Base-by-base conservation (phyloP, 768 basidiomycete genomes). In the Mycena capillaripes region DNA sequence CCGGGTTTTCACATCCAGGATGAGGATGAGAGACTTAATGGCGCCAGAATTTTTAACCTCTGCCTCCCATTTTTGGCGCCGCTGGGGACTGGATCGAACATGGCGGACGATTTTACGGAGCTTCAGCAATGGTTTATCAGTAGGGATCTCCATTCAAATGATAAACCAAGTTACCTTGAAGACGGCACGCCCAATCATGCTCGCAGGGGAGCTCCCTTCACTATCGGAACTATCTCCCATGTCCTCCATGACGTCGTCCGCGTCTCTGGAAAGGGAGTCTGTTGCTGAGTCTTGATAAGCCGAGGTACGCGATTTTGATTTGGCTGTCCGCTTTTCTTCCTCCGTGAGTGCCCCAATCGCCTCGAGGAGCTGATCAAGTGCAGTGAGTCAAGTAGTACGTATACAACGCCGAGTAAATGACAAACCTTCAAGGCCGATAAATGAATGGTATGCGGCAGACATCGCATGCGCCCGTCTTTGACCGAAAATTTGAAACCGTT, bases 381-480 rank as follows among this genome's bases (percentile, higher is more conserved):
- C 34, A 36, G 34, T 36, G 34, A 36, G 34, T 12, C 34, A 36
- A 36, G 12, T 36, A 36, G 34, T 36, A 36, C 34, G 34, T 36
- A 36, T 36, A 52, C 30, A 10, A 10, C 7, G 23, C n/a, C 17
- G n/a, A 32, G 27, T 19, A 6, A 11, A 48, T 34, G 17, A 48
- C 2, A 29, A 1, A 80, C 82, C 74, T 81, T 73, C 3, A 81
- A 34, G 80, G 82, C 80, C 5, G 82, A 80, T 42, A 85, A 77
- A 65, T 85, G 82, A 19, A 84, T 76, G 0, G 82, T 84, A 38
- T 85, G 84, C 0, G 82, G 84, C 80, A 84, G 81, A 71, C 83
- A 85, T 29, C 75, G 78, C 30, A 82, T 69, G 5, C 79, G 76
- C 11, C 79, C 75, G 9, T 78, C 59, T 3, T 4, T 19, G 1